Base-by-base conservation (phyloP, 2,329 filamentous ascomycete genomes). In the Emydomyces testavorans region DNA sequence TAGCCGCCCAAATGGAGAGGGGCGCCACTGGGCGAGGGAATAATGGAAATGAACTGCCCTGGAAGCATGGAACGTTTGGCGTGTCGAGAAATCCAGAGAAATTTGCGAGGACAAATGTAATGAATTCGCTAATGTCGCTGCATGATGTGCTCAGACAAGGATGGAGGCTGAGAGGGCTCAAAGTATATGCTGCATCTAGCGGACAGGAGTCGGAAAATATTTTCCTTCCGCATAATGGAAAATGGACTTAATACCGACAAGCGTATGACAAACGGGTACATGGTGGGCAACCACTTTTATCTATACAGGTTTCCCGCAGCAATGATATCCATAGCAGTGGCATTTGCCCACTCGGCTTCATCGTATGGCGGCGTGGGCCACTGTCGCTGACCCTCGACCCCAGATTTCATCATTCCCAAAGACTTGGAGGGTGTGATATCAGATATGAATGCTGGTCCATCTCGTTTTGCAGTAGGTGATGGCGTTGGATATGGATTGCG, bases 341-440 rank as follows among this genome's bases (percentile, higher is more conserved):
- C 82, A 6, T 83, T 80, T 15, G 83, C 87, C 90, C 89, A 96
- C 63, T 94, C 89, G 53, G 82, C 81, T 58, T 94, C 89, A 60
- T 94, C 89, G 57, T 95, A 94, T 2, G 92, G 90, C 18, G 92
- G 92, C 13, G 92, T 96, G 2, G 89, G 90, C 83, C 89, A 95
- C 68, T 94, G 92, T 32, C 80, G 74, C 47, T 73, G 67, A 18
- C 71, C 67, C 54, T 75, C 65, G 52, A 73, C 68, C 6, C 26
- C 32, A 23, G 77, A 75, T 61, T 79, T 78, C 59, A 74, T 72
- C 47, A 85, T 79, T 55, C 85, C 76, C 53, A 89, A 66, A 8
- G 85, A 84, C 64, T 83, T 85, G 6, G 82, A 60, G 13, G 66
- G 65, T 4, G 67, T 66, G 13, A 59, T 56, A 21, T 75, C 73